Conservation (phyloP, 129 eudicot species). For the Rutidosis leptorrhynchoides region DNA sequence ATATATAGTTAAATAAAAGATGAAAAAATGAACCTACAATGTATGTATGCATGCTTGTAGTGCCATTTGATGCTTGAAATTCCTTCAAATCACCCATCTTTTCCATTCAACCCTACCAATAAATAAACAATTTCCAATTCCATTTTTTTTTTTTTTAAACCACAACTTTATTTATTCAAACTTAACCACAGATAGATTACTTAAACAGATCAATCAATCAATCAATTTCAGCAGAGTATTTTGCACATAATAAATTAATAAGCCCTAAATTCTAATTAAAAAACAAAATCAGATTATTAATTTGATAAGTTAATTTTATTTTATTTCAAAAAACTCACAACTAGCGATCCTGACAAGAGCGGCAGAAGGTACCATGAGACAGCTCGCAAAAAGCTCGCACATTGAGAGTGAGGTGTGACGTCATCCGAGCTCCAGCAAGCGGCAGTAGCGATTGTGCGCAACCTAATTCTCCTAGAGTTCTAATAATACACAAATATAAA, state of each 20-base stretch:
- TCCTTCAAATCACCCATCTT: slow-evolving; percentile 84
- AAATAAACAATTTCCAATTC: slow-evolving; percentile 55
- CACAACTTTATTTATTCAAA: background rate
- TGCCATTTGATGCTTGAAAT: slow-evolving; percentile 46
- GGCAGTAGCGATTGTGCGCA: slow-evolving; percentile 69
- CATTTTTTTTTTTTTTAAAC: slow-evolving; percentile 33
- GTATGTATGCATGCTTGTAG: slow-evolving; percentile 41
- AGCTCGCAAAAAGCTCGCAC: slow-evolving; percentile 82
- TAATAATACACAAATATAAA: slow-evolving; percentile 13
- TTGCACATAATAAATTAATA: background rate
- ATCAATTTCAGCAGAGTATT: background rate
- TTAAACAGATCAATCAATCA: background rate
- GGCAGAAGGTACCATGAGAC: slow-evolving; percentile 97
- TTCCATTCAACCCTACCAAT: slow-evolving; percentile 73
- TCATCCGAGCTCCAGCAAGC: slow-evolving; percentile 51
- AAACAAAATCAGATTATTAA: background rate
- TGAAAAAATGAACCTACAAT: slow-evolving; percentile 47
- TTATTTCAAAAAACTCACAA: slow-evolving; percentile 65
- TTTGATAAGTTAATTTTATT: background rate
- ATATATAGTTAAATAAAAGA: background rate
- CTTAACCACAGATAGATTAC: background rate
- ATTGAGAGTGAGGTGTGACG: slow-evolving; percentile 54
- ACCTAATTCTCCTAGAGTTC: slow-evolving; percentile 77
- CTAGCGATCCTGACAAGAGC: slow-evolving; percentile 99
- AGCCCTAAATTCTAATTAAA: background rate